These are phyloP conservation scores for Exophiala sp. DNA, from an alignment of 2,329 filamentous ascomycete genomes.

Conservation along the genomic window DNA sequence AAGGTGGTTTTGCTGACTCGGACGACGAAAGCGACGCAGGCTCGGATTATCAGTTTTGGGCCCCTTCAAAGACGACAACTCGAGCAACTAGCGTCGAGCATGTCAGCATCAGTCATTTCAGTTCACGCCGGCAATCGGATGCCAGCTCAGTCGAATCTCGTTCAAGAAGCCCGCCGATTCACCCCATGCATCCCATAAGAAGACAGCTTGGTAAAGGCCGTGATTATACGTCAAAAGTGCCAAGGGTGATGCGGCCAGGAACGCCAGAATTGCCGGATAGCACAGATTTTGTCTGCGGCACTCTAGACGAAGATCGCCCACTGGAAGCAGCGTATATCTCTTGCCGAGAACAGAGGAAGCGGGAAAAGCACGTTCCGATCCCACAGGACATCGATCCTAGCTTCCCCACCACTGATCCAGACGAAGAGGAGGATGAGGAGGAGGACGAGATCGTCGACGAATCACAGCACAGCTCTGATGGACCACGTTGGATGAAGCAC, in stretches of 20 bases:
- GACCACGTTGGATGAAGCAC: slow-evolving; percentile 67
- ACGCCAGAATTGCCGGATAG: slow-evolving; percentile 90
- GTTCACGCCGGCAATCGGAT: slow-evolving; percentile 47
- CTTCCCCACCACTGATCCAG: slow-evolving; percentile 90
- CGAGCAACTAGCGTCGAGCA: slow-evolving; percentile 55
- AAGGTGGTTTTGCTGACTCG: slow-evolving; percentile 67
- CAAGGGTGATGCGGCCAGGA: slow-evolving; percentile 57
- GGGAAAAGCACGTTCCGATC: slow-evolving; percentile 73
- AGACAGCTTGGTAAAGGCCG: slow-evolving; percentile 6
- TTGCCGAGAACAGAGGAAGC: slow-evolving; percentile 74
- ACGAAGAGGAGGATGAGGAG: slow-evolving; percentile 76
- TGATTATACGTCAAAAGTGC: slow-evolving; percentile 27
- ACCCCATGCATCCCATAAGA: slow-evolving; percentile 21
- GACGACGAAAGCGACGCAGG: slow-evolving; percentile 64
- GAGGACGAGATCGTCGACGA: slow-evolving; percentile 56
- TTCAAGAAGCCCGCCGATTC: slow-evolving; percentile 12
- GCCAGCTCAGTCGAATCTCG: slow-evolving; percentile 53
- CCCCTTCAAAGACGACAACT: slow-evolving; percentile 38
- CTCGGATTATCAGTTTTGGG: slow-evolving; percentile 65
- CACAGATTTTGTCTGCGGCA: slow-evolving; percentile 98
- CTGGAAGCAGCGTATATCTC: slow-evolving; percentile 92
- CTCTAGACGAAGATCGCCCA: slow-evolving; percentile 88
- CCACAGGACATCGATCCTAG: slow-evolving; percentile 98
- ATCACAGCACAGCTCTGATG: slow-evolving; percentile 50
- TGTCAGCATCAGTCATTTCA: slow-evolving; percentile 43